These are phyloP conservation scores for Lichtheimia corymbifera DNA, from an alignment of 371 early-diverging fungal genomes.

Conservation along the genomic window DNA sequence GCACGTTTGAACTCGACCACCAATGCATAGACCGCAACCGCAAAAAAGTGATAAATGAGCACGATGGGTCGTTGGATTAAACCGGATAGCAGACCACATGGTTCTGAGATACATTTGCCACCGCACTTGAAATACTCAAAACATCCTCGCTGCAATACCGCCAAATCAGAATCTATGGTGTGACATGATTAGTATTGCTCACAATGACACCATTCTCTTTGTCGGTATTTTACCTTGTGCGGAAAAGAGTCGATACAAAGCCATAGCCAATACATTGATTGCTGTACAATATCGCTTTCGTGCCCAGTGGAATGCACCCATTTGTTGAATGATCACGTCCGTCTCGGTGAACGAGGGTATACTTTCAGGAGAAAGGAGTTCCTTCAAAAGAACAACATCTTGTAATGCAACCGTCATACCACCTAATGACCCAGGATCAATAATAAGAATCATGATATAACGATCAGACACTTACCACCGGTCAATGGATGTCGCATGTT, in stretches of 20 bases:
- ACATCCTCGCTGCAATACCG: conserved; percentile 79
- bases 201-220: too few relatives aligned
- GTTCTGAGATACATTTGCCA: conserved; percentile 76
- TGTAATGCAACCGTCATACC: conserved; percentile 96
- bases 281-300: conserved; percentile 75
- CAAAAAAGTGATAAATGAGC: conserved; percentile 81
- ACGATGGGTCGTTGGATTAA: conserved; percentile 65
- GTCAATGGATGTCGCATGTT: conserved; percentile 96
- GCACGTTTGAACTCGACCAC: conserved; percentile 44
- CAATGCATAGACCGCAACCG: conserved; percentile 78
- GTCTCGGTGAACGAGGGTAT: conserved; percentile 57
- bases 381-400: conserved; percentile 76
- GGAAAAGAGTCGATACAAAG: conserved; percentile 86
- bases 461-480: conserved; percentile 55
- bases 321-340: conserved; percentile 54
- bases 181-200: not conserved
- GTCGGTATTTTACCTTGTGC: conserved; percentile 28
- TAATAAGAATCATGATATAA: not conserved
- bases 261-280: conserved; percentile 90
- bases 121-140: conserved; percentile 88
- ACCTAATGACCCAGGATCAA: conserved; percentile 28
- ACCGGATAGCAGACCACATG: conserved; percentile 85
- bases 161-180: conserved; percentile 38
- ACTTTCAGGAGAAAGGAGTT: conserved; percentile 51
- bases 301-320: conserved; percentile 74